Evolutionary conservation across 2,329 filamentous ascomycete species (phyloP), one percentile per base, ranked within the genome.

Genomic region (Dothideomycetes sp.): DNA sequence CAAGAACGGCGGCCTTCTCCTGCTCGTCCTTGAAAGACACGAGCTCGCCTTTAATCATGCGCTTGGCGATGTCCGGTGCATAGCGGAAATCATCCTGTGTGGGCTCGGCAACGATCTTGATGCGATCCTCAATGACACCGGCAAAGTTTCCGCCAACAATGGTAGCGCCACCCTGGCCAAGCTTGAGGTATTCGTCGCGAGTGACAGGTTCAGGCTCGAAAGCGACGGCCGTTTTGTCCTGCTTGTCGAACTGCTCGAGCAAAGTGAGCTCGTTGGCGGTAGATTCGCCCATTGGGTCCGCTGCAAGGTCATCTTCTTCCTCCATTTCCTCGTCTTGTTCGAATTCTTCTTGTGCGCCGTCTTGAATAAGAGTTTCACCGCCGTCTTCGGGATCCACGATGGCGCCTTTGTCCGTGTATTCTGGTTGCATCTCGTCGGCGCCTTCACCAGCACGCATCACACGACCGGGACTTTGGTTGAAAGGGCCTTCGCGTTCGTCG

Each of bases 121-220:
- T 31, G 31, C 51, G 51, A 32, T 56, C 53, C 17, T 48, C 40
- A 7, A 56, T 38, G n/a, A 55, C 48, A 27, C 51, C 52, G 15
- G 45, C 37, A 32, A 48, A 50, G 45, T 54, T 52, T n/a, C 32
- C 37, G 25, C 39, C 46, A 12, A 50, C 47, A 18, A 56, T 54
- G 16, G 50, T 55, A 7, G 53, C 47, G n/a, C 47, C 43, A 13
- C 46, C 45, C 16, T 42, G 41, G 35, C 50, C 51, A 8, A 47
- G 35, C 31, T 47, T 33, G 13, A 53, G 41, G 27, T 51, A 48
- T 3, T 38, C 33, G 9, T 46, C 34, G 16, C 34, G 39, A 8
- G 36, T 37, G 19, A 40, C 37, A 6, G 37, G 5, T 10, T 43
- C 45, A 4, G 45, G 43, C 7, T 33, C 28, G 24, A 47, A 47